A percentile compares a stretch with the other conserved stretches of the same genome.
phyloP scores from a whole-genome alignment of 345 rosid genomes.

The Salix purpurea region DNA sequence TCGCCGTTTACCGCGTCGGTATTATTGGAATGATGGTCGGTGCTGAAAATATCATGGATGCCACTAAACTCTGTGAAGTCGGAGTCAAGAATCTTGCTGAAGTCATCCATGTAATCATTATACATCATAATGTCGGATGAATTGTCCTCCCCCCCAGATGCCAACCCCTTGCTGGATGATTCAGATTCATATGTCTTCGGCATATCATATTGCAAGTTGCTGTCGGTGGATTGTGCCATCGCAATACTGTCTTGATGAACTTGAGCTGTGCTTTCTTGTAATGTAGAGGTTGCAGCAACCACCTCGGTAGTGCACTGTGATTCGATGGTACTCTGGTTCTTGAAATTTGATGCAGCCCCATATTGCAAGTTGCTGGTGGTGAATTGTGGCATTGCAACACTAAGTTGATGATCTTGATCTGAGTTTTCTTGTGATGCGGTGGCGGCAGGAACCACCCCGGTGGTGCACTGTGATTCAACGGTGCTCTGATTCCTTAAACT shows the following conservation, averaged over 20 bases:
- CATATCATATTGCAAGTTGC: neutral
- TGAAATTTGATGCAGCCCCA: neutral
- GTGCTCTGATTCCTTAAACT: neutral
- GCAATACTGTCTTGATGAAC: no score
- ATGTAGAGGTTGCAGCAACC: neutral
- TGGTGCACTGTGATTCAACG: neutral
- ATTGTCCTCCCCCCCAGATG: neutral
- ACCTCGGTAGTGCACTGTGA: neutral
- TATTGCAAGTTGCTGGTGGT: neutral
- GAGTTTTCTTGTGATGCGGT: neutral
- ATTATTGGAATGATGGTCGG: neutral
- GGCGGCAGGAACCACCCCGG: neutral
- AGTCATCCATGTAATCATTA: conserved; percentile 28
- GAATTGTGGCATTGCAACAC: neutral
- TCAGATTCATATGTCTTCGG: neutral
- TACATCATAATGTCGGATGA: conserved; percentile 10
- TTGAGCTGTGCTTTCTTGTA: no score
- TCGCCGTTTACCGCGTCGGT: neutral
- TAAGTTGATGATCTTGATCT: neutral
- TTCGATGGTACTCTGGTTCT: neutral
- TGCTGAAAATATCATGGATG: neutral
- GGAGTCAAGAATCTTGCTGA: conserved; percentile 26
- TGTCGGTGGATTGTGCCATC: neutral
- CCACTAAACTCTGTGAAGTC: conserved; percentile 1
- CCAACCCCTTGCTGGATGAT: neutral